Evolutionary conservation across 331 rosid species (phyloP).

Genomic region (Erythrophleum ivorense): DNA sequence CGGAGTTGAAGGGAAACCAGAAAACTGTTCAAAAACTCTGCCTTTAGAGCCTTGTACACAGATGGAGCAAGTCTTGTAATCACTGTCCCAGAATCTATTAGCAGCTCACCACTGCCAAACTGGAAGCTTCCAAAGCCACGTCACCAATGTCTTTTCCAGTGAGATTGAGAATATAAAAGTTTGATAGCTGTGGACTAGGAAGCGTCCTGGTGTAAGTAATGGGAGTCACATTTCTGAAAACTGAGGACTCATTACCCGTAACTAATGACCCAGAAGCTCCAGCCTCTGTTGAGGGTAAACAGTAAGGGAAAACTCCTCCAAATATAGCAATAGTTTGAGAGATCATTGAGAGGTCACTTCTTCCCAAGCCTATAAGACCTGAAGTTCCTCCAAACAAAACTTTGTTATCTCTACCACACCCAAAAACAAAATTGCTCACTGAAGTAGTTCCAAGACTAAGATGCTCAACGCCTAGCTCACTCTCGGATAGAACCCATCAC

Average conservation of each 20-base stretch:
- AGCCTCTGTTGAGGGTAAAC: constrained; percentile 66
- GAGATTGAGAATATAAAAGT: constrained; percentile 72
- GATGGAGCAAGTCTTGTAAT: constrained; percentile 78
- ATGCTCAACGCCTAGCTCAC: constrained; percentile 65
- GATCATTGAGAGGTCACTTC: constrained; percentile 68
- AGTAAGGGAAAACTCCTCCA: constrained; percentile 85
- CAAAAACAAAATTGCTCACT: constrained; percentile 60
- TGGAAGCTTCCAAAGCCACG: constrained; percentile 47
- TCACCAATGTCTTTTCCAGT: constrained; percentile 73
- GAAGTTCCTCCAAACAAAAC: constrained; percentile 89
- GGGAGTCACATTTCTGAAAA: constrained; percentile 64
- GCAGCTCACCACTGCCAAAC: constrained; percentile 50
- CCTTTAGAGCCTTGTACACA: constrained; percentile 63
- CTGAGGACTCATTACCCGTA: constrained; percentile 68
- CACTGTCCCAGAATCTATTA: constrained; percentile 88
- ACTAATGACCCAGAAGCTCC: constrained; percentile 76
- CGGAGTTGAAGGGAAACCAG: constrained; percentile 59
- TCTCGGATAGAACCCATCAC: constrained; percentile 78
- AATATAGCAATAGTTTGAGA: constrained; percentile 65
- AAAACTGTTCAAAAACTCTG: constrained; percentile 72
- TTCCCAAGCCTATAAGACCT: constrained; percentile 81
- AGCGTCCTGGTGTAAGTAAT: constrained; percentile 73
- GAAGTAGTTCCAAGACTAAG: constrained; percentile 61
- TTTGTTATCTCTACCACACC: constrained; percentile 79
- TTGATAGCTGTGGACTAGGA: constrained; percentile 60